These are phyloP conservation scores for Westerdykella aurantiaca DNA, from an alignment of 2,329 filamentous ascomycete genomes.

Conservation along the genomic window DNA sequence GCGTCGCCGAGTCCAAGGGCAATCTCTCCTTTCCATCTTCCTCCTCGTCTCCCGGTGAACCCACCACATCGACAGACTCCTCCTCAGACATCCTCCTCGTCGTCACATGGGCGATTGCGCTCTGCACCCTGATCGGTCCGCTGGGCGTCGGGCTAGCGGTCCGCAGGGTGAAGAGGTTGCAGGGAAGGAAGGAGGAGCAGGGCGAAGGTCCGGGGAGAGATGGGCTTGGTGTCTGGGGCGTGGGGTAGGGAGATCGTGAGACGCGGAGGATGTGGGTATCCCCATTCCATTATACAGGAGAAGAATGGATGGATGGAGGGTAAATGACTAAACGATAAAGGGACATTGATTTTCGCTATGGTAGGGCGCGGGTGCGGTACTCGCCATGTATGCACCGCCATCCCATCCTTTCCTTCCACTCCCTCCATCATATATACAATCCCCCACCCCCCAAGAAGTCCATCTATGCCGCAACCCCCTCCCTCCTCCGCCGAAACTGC, in stretches of 20 bases:
- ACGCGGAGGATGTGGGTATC: no score
- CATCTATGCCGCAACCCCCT: no score
- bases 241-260: constrained; percentile 11
- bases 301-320: no score
- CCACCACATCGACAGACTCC: constrained; percentile 1
- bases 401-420: no score
- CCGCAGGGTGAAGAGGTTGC: constrained; percentile 41
- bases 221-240: constrained; percentile 43
- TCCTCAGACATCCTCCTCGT: constrained; percentile 45
- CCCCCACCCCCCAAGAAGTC: no score
- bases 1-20: constrained; percentile 56
- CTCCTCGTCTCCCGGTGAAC: constrained; percentile 20
- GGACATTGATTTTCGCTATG: no score
- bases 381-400: no score
- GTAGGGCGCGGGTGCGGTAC: no score
- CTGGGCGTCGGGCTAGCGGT: constrained; percentile 49
- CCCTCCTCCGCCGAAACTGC: constrained; percentile 40
- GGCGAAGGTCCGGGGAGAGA: constrained; percentile 34
- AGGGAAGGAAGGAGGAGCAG: constrained; percentile 26
- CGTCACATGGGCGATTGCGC: constrained; percentile 52
- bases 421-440: no score
- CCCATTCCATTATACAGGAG: no score
- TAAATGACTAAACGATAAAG: no score
- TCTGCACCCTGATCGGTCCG: constrained; percentile 53
- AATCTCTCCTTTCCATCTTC: constrained; percentile 30